Base-by-base conservation (phyloP, 176 grass and related monocot species). In the Oryza australiensis region DNA sequence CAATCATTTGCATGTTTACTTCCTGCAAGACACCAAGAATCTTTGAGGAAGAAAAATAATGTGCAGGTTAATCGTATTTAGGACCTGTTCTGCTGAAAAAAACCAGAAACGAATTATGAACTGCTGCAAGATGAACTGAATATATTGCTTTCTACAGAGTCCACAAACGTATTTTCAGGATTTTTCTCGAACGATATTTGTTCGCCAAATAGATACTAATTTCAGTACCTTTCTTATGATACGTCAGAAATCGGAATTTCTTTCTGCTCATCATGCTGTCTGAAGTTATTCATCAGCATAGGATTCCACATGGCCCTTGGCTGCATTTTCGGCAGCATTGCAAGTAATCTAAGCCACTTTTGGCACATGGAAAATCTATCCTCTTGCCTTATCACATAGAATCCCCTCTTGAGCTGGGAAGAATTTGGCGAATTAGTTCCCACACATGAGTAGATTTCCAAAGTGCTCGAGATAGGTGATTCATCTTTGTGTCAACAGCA, bases 21-120 rank as follows among this genome's bases (percentile, higher is more conserved):
- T 89, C 55, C 77, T 85, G 9, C 74, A 84, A 66, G 86, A 91
- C 77, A 91, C 87, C 23, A 87, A 85, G 64, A 91, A 89, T 88
- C 81, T 85, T 53, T 66, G 33, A 86, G 45, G 73, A 51, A 74
- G 26, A 89, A 74, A 80, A 91, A 42, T 27, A 78, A 42, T 64
- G 34, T 34, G 62, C 43, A 68, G 34, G 48, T 82, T 67, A 26
- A 78, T 86, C 73, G 73, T 30, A 40, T 45, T 22, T 14, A 42
- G 5, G 71, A 37, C 32, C 62, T 30, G 64, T 55, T 76, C 29
- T 26, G 15, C 73, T n/a, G 7, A 18, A 5, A 37, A 30, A 18
- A 37, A 57, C 77, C 15, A 82, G 42, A 77, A 85, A 43, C 12
- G 5, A 49, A 64, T 33, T 53, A 42, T 35, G 24, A 34, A 41